Conservation (phyloP, 371 early-diverging fungal genomes). For the Syncephalis fuscata region DNA sequence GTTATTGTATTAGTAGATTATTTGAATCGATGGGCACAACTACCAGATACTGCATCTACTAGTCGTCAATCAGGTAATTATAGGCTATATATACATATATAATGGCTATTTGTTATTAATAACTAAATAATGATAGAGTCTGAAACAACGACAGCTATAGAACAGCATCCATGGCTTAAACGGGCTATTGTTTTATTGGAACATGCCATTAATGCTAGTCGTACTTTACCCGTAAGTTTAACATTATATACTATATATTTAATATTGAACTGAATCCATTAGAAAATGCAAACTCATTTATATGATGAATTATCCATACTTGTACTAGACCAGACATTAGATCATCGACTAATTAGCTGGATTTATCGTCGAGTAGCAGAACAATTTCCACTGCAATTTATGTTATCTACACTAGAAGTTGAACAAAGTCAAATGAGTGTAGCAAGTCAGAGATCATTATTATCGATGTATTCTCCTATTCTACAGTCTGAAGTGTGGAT, state of each 20-base stretch:
- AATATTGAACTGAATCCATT: too few relatives aligned
- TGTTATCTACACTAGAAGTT: constrained; percentile 21
- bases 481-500: constrained; percentile 14
- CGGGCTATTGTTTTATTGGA: too few relatives aligned
- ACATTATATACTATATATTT: too few relatives aligned
- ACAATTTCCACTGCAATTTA: constrained; percentile 40
- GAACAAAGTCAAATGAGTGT: constrained; percentile 3
- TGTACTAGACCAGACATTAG: constrained; percentile 25
- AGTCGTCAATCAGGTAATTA: background rate
- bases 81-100: background rate
- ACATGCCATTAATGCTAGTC: too few relatives aligned
- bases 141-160: too few relatives aligned
- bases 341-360: constrained; percentile 42
- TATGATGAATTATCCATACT: constrained; percentile 57
- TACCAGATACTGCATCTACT: background rate
- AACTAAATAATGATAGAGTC: too few relatives aligned
- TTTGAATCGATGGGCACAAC: constrained; percentile 15
- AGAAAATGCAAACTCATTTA: too few relatives aligned
- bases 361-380: constrained; percentile 44
- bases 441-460: background rate
- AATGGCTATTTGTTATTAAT: too few relatives aligned
- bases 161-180: too few relatives aligned
- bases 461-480: background rate
- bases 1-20: constrained; percentile 51
- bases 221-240: too few relatives aligned